These are phyloP conservation scores for Amanita rimosa DNA, from an alignment of 768 basidiomycete species.

Conservation along the genomic window DNA sequence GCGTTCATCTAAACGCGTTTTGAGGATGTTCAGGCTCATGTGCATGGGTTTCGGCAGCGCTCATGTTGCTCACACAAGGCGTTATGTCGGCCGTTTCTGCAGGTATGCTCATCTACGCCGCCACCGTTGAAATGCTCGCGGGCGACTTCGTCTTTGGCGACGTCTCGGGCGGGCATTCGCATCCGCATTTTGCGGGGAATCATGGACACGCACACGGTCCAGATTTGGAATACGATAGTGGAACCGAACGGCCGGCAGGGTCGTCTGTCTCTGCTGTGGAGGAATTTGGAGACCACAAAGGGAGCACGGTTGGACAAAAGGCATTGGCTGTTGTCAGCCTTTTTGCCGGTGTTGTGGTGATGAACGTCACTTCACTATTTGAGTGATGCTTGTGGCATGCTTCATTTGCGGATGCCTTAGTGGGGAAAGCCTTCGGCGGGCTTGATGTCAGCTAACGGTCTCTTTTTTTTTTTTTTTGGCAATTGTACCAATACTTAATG, in stretches of 20 bases:
- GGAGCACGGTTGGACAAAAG: constrained; percentile 25
- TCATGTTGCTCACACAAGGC: constrained; percentile 52
- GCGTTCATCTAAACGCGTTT: constrained; percentile 6
- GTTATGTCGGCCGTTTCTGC: constrained; percentile 75
- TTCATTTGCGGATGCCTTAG: too few relatives aligned
- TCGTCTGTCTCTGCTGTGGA: not conserved
- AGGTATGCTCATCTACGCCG: constrained; percentile 76
- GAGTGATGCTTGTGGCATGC: constrained; percentile 15
- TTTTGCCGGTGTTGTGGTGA: constrained; percentile 46
- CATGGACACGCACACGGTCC: constrained; percentile 2
- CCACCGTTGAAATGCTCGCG: constrained; percentile 80
- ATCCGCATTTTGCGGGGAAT: constrained; percentile 14
- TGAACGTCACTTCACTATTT: constrained; percentile 48
- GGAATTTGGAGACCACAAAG: constrained; percentile 5
- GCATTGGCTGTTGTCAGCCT: constrained; percentile 49
- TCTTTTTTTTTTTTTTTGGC: too few relatives aligned
- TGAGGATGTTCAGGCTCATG: not conserved
- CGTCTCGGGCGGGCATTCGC: constrained; percentile 23
- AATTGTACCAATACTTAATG: too few relatives aligned
- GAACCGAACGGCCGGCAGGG: not conserved
- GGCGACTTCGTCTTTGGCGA: constrained; percentile 78
- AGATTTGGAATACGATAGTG: not conserved
- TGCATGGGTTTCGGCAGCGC: constrained; percentile 17
- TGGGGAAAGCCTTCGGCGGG: too few relatives aligned
- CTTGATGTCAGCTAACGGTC: too few relatives aligned